phyloP scores from a whole-genome alignment of 2,329 filamentous ascomycete genomes.

The Neobulgaria alba region DNA sequence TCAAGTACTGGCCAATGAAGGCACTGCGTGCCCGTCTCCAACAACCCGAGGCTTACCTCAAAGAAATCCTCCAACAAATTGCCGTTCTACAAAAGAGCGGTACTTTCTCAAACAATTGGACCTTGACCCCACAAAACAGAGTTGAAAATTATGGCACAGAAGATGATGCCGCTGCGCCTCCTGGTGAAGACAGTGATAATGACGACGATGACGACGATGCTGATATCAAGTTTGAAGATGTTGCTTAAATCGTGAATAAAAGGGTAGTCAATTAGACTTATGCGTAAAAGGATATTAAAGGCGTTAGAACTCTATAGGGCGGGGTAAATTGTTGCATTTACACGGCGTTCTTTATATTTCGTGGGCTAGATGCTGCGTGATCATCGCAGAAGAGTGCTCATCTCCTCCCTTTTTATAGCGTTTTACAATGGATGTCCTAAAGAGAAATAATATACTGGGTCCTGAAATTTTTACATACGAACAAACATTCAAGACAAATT shows the following conservation, averaged over 20 bases:
- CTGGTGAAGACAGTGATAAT: constrained; percentile 38
- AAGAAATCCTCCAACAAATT: constrained; percentile 73
- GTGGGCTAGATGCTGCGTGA: not conserved
- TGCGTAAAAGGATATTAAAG: no score
- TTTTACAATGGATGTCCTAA: no score
- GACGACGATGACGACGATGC: constrained; percentile 53
- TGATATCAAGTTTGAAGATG: constrained; percentile 71
- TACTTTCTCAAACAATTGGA: constrained; percentile 78
- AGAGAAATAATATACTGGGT: not conserved
- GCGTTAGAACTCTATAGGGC: no score
- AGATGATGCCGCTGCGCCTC: constrained; percentile 42
- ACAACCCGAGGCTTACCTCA: constrained; percentile 90
- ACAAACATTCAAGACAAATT: constrained; percentile 3
- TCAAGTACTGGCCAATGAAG: constrained; percentile 91
- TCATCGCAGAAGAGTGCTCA: no score
- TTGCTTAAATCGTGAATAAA: constrained; percentile 30
- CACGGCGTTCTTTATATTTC: not conserved
- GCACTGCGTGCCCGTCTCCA: constrained; percentile 66
- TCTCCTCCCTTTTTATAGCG: no score
- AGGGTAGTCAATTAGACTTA: no score
- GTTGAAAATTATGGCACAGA: constrained; percentile 43
- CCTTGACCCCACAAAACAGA: constrained; percentile 63
- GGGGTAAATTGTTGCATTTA: constrained; percentile 1
- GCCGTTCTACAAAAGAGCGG: constrained; percentile 77
- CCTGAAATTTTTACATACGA: not conserved